phyloP scores from a whole-genome alignment of 345 rosid genomes.

The Eucalyptus guilfoylei region DNA sequence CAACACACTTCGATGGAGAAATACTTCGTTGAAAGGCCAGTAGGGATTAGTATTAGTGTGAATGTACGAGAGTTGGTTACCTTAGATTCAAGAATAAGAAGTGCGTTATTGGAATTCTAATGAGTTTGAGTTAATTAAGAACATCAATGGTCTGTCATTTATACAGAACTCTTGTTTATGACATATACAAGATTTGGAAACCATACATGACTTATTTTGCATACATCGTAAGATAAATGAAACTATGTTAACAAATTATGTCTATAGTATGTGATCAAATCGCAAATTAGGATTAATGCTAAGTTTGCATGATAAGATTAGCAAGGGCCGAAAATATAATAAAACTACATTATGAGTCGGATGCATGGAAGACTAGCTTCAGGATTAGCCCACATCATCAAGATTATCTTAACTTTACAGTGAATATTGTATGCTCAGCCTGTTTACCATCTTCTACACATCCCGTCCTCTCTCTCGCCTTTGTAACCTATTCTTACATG shows the following conservation, averaged over 20 bases:
- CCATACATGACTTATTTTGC: not conserved
- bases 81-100: not conserved
- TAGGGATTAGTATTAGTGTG: not conserved
- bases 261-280: not conserved
- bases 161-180: not conserved
- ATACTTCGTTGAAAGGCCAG: not conserved
- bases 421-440: not conserved
- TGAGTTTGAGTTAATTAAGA: not conserved
- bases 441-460: not conserved
- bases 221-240: not conserved
- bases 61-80: not conserved
- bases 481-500: not conserved
- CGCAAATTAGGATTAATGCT: not conserved
- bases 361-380: not conserved
- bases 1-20: not conserved
- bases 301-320: not conserved
- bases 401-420: not conserved
- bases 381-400: not conserved
- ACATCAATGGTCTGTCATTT: not conserved
- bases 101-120: not conserved
- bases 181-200: not conserved
- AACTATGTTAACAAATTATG: not conserved
- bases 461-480: not conserved
- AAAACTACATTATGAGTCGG: not conserved
- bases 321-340: not conserved